phyloP scores from a whole-genome alignment of 2,329 filamentous ascomycete genomes.

The Onygena corvina region DNA sequence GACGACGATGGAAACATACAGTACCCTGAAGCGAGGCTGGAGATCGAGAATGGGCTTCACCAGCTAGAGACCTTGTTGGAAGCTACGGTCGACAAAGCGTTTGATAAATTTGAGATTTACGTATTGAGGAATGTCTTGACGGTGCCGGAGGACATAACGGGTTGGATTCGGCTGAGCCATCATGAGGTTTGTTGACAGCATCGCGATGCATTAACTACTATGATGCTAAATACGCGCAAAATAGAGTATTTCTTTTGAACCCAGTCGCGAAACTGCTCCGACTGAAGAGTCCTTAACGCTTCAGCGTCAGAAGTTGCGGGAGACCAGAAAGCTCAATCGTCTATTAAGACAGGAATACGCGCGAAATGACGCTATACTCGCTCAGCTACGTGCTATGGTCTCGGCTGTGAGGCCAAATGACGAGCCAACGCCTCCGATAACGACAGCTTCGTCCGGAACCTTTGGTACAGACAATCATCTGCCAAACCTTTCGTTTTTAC shows the following conservation, averaged over 20 bases:
- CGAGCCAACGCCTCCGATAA: conserved; percentile 15
- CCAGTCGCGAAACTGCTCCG: conserved; percentile 31
- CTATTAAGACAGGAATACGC: conserved; percentile 57
- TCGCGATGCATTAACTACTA: background rate
- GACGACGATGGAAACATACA: conserved; percentile 38
- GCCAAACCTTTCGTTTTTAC: conserved; percentile 45
- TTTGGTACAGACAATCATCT: conserved; percentile 11
- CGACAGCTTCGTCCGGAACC: conserved; percentile 13
- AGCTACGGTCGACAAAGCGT: conserved; percentile 69
- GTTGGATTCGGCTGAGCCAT: conserved; percentile 71
- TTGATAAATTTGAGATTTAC: conserved; percentile 81
- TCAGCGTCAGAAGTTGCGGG: conserved; percentile 62
- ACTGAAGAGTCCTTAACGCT: conserved; percentile 57
- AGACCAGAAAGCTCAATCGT: conserved; percentile 63
- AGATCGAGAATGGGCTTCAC: conserved; percentile 81
- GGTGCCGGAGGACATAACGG: conserved; percentile 57
- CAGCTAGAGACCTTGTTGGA: conserved; percentile 73
- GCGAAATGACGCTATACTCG: conserved; percentile 59
- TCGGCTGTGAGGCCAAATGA: conserved; percentile 19
- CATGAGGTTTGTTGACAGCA: conserved; percentile 51
- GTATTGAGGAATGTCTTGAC: conserved; percentile 73
- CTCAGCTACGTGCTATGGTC: conserved; percentile 50
- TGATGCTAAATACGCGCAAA: too few relatives aligned
- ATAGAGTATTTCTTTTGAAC: conserved; percentile 30
- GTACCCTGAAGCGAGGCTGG: conserved; percentile 45